Conservation (phyloP, 805 yeast genomes). For the Priceomyces medius region DNA sequence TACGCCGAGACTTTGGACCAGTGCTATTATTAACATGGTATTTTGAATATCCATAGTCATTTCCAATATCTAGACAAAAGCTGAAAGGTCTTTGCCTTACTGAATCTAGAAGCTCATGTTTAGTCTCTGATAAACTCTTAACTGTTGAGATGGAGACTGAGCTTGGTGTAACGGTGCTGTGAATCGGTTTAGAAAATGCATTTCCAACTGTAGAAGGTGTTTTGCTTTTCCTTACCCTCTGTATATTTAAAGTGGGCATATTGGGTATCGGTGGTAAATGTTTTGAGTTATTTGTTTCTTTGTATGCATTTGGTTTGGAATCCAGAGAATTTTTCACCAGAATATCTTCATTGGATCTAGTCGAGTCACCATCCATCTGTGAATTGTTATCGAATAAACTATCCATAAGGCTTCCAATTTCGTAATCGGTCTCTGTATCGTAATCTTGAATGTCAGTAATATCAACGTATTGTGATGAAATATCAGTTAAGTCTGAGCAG, state of each 20-base stretch:
- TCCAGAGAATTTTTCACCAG: too few species aligned
- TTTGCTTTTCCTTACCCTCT: background rate
- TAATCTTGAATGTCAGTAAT: background rate
- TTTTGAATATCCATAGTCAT: constrained; percentile 16
- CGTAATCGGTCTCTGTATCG: constrained; percentile 3
- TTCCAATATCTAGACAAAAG: constrained; percentile 24
- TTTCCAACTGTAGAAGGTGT: background rate
- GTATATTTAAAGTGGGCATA: background rate
- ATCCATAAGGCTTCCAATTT: constrained; percentile 9
- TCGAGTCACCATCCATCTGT: too few species aligned
- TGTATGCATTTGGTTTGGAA: too few species aligned
- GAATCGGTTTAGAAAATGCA: background rate
- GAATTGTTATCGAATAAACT: constrained; percentile 9
- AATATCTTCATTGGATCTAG: too few species aligned
- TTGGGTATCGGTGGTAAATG: background rate
- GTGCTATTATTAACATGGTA: background rate
- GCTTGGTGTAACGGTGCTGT: background rate
- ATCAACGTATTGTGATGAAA: constrained; percentile 1
- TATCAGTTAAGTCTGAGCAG: background rate
- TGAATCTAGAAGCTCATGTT: constrained; percentile 14
- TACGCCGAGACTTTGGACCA: background rate
- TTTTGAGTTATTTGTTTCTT: background rate
- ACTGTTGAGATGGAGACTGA: background rate
- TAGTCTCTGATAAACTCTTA: constrained; percentile 9
- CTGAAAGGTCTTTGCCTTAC: constrained; percentile 29